A percentile compares a stretch with the other conserved stretches of the same genome.
These are phyloP conservation scores for Penicillium cataractarum DNA, from an alignment of 495 filamentous ascomycete species.

Conservation along the genomic window DNA sequence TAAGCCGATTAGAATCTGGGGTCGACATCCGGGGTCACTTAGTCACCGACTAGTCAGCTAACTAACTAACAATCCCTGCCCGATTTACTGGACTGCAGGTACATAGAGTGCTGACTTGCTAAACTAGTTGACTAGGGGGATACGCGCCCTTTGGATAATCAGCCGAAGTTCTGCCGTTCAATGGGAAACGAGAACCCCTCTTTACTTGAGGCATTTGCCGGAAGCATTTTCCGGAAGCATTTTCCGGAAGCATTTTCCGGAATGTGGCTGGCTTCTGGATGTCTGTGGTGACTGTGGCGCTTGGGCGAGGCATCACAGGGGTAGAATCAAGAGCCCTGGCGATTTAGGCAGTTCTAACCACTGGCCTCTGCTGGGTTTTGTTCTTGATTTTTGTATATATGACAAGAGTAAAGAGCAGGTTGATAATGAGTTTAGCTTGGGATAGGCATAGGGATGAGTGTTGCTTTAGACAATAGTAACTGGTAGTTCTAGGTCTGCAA, in stretches of 20 bases:
- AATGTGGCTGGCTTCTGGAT: not conserved
- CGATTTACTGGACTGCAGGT: no score
- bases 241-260: not conserved
- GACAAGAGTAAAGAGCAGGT: not conserved
- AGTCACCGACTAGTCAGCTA: not conserved
- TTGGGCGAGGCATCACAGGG: not conserved
- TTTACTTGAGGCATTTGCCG: no score
- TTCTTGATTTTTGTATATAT: not conserved
- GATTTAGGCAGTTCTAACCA: not conserved
- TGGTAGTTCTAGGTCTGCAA: no score
- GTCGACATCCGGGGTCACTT: not conserved
- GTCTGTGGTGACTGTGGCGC: not conserved
- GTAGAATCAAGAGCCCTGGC: not conserved
- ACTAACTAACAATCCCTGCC: no score
- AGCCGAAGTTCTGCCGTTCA: conserved; percentile 14
- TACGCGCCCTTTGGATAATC: not conserved
- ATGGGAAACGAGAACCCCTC: not conserved
- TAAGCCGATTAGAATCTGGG: not conserved
- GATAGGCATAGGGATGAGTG: not conserved
- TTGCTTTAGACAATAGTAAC: not conserved
- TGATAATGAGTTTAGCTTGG: not conserved
- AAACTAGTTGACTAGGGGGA: not conserved
- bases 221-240: not conserved
- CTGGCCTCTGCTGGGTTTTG: not conserved
- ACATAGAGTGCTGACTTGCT: no score